Conservation (phyloP, 495 filamentous ascomycete species). For the Penicillium coffeae region DNA sequence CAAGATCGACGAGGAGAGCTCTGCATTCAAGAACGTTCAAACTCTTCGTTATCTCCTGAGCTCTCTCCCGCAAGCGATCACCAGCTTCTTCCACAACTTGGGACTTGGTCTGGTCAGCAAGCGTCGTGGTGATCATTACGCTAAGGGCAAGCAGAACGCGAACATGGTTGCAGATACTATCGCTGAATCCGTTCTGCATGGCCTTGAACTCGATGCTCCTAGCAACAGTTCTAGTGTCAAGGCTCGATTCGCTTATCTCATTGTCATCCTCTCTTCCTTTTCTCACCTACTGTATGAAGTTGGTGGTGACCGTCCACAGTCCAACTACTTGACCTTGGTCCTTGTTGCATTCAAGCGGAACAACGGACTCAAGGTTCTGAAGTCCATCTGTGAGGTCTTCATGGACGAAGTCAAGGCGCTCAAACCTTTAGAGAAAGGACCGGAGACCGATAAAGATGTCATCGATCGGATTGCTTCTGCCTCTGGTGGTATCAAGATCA, state of each 20-base stretch:
- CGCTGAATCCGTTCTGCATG: constrained; percentile 63
- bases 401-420: constrained; percentile 59
- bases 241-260: constrained; percentile 69
- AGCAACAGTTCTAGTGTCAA: constrained; percentile 39
- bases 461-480: constrained; percentile 50
- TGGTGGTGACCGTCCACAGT: constrained; percentile 52
- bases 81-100: constrained; percentile 73
- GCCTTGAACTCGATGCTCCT: constrained; percentile 52
- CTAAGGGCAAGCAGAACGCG: constrained; percentile 65
- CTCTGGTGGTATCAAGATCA: constrained; percentile 72
- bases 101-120: constrained; percentile 75
- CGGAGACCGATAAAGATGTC: constrained; percentile 43
- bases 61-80: constrained; percentile 65
- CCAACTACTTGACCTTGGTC: constrained; percentile 72
- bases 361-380: constrained; percentile 70
- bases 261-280: constrained; percentile 71
- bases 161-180: constrained; percentile 72
- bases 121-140: constrained; percentile 58
- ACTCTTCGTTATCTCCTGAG: constrained; percentile 72
- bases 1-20: constrained; percentile 43
- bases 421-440: constrained; percentile 27
- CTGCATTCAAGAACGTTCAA: constrained; percentile 72
- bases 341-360: constrained; percentile 80
- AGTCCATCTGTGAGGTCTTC: constrained; percentile 69
- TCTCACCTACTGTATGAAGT: constrained; percentile 75